Conservation (phyloP, 1,284 basidiomycete species). For the Pyrrhoderma noxium region DNA sequence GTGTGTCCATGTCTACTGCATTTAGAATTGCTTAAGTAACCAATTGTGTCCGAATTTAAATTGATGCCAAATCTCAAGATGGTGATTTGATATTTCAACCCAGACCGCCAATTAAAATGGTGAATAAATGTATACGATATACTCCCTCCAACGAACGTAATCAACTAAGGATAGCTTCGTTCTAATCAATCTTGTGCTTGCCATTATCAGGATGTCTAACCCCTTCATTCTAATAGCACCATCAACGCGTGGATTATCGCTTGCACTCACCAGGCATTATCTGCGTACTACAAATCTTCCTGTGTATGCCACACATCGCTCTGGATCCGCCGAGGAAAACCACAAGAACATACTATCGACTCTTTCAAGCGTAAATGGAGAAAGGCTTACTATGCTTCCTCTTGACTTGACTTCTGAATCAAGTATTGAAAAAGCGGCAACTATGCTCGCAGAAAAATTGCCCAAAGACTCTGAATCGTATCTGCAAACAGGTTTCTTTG, state of each 20-base stretch:
- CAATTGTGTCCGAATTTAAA: no score
- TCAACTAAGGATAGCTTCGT: no score
- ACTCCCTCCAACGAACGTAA: no score
- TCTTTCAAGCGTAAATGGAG: slow-evolving; percentile 35
- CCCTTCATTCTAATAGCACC: slow-evolving; percentile 42
- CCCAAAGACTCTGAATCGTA: slow-evolving; percentile 26
- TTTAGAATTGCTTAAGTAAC: no score
- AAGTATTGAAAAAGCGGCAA: slow-evolving; percentile 43
- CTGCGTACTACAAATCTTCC: slow-evolving; percentile 43
- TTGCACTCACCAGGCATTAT: slow-evolving; percentile 49
- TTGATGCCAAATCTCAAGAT: no score
- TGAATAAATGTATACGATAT: no score
- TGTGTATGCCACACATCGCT: slow-evolving; percentile 49
- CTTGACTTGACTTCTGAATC: slow-evolving; percentile 46
- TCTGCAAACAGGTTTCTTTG: slow-evolving; percentile 49
- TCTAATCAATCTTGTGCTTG: no score
- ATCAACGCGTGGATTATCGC: slow-evolving; percentile 46
- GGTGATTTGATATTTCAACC: no score
- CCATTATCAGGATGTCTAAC: slow-evolving; percentile 9
- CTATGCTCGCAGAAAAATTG: slow-evolving; percentile 33
- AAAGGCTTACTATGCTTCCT: slow-evolving; percentile 40
- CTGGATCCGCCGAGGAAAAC: slow-evolving; percentile 30
- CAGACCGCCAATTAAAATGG: no score
- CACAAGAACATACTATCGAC: slow-evolving; percentile 37
- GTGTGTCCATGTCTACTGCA: not conserved